A percentile compares a stretch with the other conserved stretches of the same genome.
Evolutionary conservation across 768 basidiomycete species (phyloP).

Genomic region (Dacryopinax primogenitus): DNA sequence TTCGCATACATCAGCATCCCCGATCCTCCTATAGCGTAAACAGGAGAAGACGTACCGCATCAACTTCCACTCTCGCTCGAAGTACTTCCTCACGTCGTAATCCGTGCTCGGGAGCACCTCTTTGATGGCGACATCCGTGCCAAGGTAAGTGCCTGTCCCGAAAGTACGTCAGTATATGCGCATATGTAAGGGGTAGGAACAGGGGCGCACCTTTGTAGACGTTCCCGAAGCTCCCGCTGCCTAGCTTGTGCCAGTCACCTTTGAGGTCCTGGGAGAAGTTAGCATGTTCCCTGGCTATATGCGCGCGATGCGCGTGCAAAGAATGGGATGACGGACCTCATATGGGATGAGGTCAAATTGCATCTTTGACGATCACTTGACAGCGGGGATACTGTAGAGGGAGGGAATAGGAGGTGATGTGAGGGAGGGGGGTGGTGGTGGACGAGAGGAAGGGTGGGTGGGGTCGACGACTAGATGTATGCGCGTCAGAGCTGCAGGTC

Average conservation of each 20-base stretch:
- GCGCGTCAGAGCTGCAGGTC: too few species aligned
- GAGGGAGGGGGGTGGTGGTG: neutral
- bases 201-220: slow-evolving; percentile 61
- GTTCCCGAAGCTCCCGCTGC: slow-evolving; percentile 85
- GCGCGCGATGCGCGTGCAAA: slow-evolving; percentile 11
- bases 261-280: slow-evolving; percentile 53
- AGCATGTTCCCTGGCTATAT: slow-evolving; percentile 14
- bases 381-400: neutral
- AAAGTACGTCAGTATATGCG: slow-evolving; percentile 4
- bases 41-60: slow-evolving; percentile 50
- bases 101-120: slow-evolving; percentile 84
- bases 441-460: neutral
- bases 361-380: neutral
- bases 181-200: neutral
- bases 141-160: slow-evolving; percentile 75
- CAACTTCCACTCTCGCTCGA: slow-evolving; percentile 94
- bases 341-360: slow-evolving; percentile 75
- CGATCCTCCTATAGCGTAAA: slow-evolving; percentile 13
- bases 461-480: too few species aligned
- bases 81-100: slow-evolving; percentile 94
- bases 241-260: slow-evolving; percentile 77
- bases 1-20: neutral
- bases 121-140: slow-evolving; percentile 92
- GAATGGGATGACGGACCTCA: slow-evolving; percentile 39
- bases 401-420: neutral